Conservation (phyloP, 1,284 basidiomycete genomes). For the Hemileia vastatrix region DNA sequence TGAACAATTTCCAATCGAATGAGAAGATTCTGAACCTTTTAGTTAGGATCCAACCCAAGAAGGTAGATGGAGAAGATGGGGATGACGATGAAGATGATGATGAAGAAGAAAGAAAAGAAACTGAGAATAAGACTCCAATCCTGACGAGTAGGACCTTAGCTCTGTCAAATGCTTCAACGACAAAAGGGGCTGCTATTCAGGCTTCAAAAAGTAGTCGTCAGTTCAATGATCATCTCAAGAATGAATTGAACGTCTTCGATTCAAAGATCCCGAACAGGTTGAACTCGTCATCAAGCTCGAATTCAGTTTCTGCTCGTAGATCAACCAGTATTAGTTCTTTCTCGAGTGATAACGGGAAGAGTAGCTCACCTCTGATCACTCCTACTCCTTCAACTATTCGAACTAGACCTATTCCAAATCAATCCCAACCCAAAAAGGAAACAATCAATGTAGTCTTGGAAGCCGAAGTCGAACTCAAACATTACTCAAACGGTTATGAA, state of each 20-base stretch:
- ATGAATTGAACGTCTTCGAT: too few relatives aligned
- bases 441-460: constrained; percentile 33
- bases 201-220: constrained; percentile 2
- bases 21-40: background rate
- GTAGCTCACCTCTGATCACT: background rate
- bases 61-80: background rate
- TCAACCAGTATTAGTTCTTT: too few relatives aligned
- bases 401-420: constrained; percentile 28
- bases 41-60: background rate
- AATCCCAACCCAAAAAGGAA: constrained; percentile 27
- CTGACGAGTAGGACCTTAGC: constrained; percentile 13
- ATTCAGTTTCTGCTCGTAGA: too few relatives aligned
- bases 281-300: too few relatives aligned
- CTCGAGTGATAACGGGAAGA: background rate
- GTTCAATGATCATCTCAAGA: too few relatives aligned
- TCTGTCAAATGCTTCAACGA: constrained; percentile 30
- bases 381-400: constrained; percentile 26
- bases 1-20: background rate
- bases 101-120: background rate
- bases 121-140: background rate
- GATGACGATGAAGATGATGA: background rate
- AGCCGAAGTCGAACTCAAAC: constrained; percentile 38
- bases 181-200: constrained; percentile 28
- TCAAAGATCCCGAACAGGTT: too few relatives aligned
- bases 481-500: constrained; percentile 39